phyloP scores from a whole-genome alignment of 1,284 basidiomycete genomes.

The Cryptococcus neoformans region DNA sequence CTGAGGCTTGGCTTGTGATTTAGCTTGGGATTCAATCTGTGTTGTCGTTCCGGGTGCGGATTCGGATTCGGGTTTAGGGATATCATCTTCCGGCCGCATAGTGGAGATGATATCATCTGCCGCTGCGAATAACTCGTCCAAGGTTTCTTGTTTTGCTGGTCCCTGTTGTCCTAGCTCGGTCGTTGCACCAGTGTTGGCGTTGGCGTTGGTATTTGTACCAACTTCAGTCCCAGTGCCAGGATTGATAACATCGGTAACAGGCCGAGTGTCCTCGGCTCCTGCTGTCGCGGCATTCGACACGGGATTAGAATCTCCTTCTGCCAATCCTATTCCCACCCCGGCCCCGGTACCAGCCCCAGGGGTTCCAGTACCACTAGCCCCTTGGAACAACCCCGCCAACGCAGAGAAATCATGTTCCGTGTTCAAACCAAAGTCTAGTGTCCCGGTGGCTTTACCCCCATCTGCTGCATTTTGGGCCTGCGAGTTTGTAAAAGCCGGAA shows the following conservation, averaged over 20 bases:
- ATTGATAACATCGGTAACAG: background rate
- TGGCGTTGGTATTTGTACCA: background rate
- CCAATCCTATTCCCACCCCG: background rate
- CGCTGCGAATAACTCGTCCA: background rate
- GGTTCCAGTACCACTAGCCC: background rate
- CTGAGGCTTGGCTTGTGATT: background rate
- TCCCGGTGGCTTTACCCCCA: background rate
- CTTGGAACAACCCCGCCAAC: conserved; percentile 12
- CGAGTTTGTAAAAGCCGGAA: background rate
- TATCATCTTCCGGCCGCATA: background rate
- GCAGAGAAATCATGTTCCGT: conserved; percentile 15
- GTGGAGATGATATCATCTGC: background rate
- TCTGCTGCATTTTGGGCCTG: background rate
- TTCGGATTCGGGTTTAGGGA: background rate
- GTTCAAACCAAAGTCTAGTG: conserved; percentile 8
- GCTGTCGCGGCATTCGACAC: background rate
- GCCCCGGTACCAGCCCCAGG: background rate
- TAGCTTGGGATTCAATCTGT: background rate
- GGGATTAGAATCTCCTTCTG: background rate
- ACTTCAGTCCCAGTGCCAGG: background rate
- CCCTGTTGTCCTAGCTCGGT: background rate
- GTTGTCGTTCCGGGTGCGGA: background rate
- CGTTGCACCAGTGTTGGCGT: background rate
- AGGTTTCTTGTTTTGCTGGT: background rate
- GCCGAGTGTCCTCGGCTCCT: background rate